Evolutionary conservation across 176 grass and related monocot species (phyloP), one percentile per base, ranked within the genome.

Genomic region (Cocos nucifera): DNA sequence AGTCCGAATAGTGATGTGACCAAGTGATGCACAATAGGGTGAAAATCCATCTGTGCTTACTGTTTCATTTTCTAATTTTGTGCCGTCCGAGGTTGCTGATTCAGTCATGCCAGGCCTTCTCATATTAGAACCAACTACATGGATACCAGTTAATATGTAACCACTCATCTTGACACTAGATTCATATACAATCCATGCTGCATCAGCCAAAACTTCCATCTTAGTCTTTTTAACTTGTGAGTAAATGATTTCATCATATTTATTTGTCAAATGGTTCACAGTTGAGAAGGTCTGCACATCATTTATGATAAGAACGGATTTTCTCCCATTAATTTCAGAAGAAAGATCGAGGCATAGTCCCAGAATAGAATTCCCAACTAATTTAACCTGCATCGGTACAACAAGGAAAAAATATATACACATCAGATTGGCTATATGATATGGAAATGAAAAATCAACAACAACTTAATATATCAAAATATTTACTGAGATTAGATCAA

Each of bases 331-430:
- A 23, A 57, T 70, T 65, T 64, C 48, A 23, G 71, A 80, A 63
- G 56, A 80, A 51, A 96, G 80, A 63, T 96, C 78, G 21, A 96
- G 65, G 44, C 73, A 73, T 26, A 96, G 51, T 56, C 75, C 92
- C 54, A 96, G 3, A 32, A 30, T 53, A 73, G 75, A 90, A 65
- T 72, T 67, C 63, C 59, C 73, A 62, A 73, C 78, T 62, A 53
- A 74, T 70, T 72, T 85, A 62, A 72, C 65, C 92, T 96, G 77
- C 57, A 87, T 61, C 44, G 20, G 3, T 44, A 70, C 54, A 69
- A 30, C 4, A 20, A 10, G 49, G 56, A 71, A 20, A 50, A 55
- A 71, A 63, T 21, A 53, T 25, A 44, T 44, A 44, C 10, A 44
- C 10, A 44, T 44, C 35, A 44, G 35, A 44, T 44, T 3, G 10